Base-by-base conservation (phyloP, 768 basidiomycete genomes). In the Sporobolomyces phaffii region DNA sequence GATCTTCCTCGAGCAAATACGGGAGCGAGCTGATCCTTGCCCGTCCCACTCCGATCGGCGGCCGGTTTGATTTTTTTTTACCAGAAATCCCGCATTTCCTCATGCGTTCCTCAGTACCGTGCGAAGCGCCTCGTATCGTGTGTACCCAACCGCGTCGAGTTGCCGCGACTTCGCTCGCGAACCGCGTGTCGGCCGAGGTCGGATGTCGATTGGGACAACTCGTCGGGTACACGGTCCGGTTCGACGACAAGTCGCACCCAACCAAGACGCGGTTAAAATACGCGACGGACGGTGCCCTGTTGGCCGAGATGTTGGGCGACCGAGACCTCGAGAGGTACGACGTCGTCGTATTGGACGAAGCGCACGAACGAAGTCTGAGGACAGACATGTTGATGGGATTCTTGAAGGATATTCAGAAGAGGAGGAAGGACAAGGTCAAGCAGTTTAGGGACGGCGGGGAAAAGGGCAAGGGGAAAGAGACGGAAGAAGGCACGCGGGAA, bases 281-380 rank as follows among this genome's bases (percentile, higher is more conserved):
- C 76, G 83, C 96, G 78, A 98, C 93, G 61, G 96, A 99, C 74
- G 96, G 96, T 69, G 97, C 98, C 89, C 86, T 98, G 71, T 87
- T 93, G 47, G 85, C 92, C 47, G 96, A 99, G 81, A 83, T 93
- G 54, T 82, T 93, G 67, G 84, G 83, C 47, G 91, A 93, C 75
- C 81, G 84, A 20, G 76, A 87, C 36, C 81, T 98, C 50, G 85
- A 84, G 59, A 82, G 82, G 64, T 99, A 98, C 78, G 88, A 88
- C 75, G 84, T 92, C 34, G 82, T 99, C 58, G 82, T 98, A 62
- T 86, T 99, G 47, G 96, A 99, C 73, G 96, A 99, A 77, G 96
- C 96, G 0, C 96, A 99, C 78, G 96, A 99, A 76, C 84, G 96
- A 62, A 94, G 91, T 0, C 80, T 99, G 33, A 84, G 93, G 44